These are phyloP conservation scores for Apophysomyces trapeziformis DNA, from an alignment of 371 early-diverging fungal genomes.

Conservation along the genomic window DNA sequence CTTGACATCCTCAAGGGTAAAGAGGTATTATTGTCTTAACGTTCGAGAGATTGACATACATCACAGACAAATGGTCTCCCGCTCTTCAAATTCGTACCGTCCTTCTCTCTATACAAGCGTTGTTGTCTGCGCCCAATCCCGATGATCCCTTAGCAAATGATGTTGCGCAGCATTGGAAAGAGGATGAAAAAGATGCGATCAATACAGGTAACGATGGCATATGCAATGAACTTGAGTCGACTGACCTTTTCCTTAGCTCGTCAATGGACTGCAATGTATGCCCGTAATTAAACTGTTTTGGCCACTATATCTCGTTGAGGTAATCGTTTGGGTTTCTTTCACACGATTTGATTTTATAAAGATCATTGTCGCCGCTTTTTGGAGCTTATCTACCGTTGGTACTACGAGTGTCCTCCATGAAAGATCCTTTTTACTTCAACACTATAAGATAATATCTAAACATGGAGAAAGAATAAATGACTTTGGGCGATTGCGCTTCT, in stretches of 20 bases:
- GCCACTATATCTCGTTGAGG: neutral
- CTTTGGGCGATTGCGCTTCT: no score
- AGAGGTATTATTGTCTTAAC: neutral
- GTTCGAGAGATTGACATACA: no score
- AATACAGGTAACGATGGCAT: conserved; percentile 72
- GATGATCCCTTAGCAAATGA: conserved; percentile 98
- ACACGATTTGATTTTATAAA: neutral
- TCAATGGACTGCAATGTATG: conserved; percentile 30
- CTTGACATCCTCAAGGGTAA: conserved; percentile 98
- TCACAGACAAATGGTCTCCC: conserved; percentile 97
- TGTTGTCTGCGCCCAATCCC: conserved; percentile 98
- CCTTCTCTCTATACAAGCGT: conserved; percentile 97
- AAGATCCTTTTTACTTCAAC: no score
- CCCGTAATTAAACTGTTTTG: conserved; percentile 16
- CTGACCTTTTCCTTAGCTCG: conserved; percentile 19
- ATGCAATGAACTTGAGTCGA: no score
- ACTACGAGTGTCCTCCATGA: neutral
- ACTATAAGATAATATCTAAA: no score
- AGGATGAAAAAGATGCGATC: conserved; percentile 92
- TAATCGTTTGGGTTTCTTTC: neutral
- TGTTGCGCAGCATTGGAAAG: conserved; percentile 99
- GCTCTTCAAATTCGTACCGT: conserved; percentile 98
- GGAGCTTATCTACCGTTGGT: neutral
- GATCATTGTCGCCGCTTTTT: neutral
- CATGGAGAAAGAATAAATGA: no score